Conservation (phyloP, 805 yeast genomes). For the Hanseniaspora valbyensis region DNA sequence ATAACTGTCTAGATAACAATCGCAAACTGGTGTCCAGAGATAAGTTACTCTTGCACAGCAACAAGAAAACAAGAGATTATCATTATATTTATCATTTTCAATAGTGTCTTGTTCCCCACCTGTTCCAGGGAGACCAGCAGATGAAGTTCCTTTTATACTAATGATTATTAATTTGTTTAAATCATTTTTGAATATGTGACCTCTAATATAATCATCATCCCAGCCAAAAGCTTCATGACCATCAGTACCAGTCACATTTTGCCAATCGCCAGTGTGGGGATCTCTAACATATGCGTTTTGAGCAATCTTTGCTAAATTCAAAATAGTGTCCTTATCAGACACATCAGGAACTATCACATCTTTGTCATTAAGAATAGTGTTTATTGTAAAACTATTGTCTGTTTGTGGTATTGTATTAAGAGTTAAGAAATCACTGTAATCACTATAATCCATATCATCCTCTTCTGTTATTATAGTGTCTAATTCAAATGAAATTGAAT, state of each 20-base stretch:
- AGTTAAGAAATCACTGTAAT: not conserved
- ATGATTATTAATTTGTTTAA: constrained; percentile 54
- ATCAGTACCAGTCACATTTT: constrained; percentile 53
- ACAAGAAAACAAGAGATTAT: constrained; percentile 81
- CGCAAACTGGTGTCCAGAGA: constrained; percentile 91
- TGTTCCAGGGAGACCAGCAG: constrained; percentile 66
- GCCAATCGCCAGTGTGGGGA: constrained; percentile 79
- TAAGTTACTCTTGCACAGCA: constrained; percentile 91
- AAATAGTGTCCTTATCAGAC: constrained; percentile 58
- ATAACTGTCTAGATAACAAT: constrained; percentile 72
- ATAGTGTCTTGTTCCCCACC: constrained; percentile 74
- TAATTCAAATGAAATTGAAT: not conserved
- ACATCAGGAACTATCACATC: constrained; percentile 31
- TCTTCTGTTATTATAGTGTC: not conserved
- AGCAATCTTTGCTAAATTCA: constrained; percentile 71
- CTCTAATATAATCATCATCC: constrained; percentile 75
- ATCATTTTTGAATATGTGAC: constrained; percentile 71
- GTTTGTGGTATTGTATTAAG: not conserved
- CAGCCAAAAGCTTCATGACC: constrained; percentile 66
- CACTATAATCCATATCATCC: not conserved
- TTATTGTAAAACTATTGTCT: not conserved
- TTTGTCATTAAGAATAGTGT: not conserved
- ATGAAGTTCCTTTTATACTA: constrained; percentile 84
- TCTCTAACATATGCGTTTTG: constrained; percentile 80
- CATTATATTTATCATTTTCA: constrained; percentile 70